Base-by-base conservation (phyloP, 2,329 filamentous ascomycete species). In the Lachnellula occidentalis region DNA sequence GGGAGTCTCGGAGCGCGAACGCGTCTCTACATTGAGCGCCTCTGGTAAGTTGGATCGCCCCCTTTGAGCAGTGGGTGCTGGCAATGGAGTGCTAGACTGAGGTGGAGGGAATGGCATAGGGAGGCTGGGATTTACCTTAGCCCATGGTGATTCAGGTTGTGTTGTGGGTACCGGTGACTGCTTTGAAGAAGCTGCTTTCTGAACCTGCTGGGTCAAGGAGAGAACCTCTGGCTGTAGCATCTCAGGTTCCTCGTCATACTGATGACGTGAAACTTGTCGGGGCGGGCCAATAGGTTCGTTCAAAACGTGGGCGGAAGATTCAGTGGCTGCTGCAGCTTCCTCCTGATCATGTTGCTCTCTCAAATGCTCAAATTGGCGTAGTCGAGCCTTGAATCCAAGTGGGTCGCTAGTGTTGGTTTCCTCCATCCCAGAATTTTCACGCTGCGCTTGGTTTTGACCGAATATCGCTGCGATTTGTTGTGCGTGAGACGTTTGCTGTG, bases 41-140 rank as follows among this genome's bases (percentile, higher is more conserved):
- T 96, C 91, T 1, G 92, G 90, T 3, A 96, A 79, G 59, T 92
- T 92, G 51, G 91, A 90, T 57, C 86, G 80, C 61, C 86, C 88
- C 48, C 92, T 85, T 73, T 96, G 91, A 9, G 92, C 91, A 43
- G 89, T 90, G 12, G 92, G 92, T 0, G 92, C 92, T 4, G 92
- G 90, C 36, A 96, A 78, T 41, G 91, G 90, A 2, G 90, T 95
- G 21, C 82, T 82, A 2, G 88, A 90, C 51, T 85, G 84, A 11
- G 80, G 81, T 31, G 82, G 81, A 2, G 82, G 82, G 67, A 86
- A 86, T 5, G 88, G 86, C 78, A 88, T 85, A n/a, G 91, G 88
- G 66, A 95, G 79, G 27, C 83, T 86, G 22, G 75, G 71, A 58
- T 84, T 81, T 22, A 78, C 73, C 66, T 83, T 84, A 31, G 72